phyloP scores from a whole-genome alignment of 2,329 filamentous ascomycete species.

The Aspergillus eucalypticola region DNA sequence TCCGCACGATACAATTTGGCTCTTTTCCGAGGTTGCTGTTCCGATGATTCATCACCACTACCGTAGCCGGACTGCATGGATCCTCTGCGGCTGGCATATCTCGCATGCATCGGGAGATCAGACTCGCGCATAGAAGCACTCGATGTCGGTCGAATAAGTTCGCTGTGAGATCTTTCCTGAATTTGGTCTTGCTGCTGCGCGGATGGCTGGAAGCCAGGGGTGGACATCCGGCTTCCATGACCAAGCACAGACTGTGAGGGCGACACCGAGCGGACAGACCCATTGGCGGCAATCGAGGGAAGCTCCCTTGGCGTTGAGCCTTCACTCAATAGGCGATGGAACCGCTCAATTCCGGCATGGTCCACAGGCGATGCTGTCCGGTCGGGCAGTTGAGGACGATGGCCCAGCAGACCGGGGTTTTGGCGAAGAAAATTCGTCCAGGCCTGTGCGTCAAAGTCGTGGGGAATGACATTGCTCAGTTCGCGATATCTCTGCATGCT shows the following conservation, averaged over 20 bases:
- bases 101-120: slow-evolving; percentile 31
- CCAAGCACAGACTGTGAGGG: slow-evolving; percentile 39
- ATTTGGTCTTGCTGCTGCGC: slow-evolving; percentile 27
- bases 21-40: slow-evolving; percentile 69
- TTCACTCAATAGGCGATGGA: slow-evolving; percentile 48
- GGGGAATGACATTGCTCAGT: slow-evolving; percentile 58
- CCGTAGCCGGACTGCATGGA: slow-evolving; percentile 62
- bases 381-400: slow-evolving; percentile 28
- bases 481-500: slow-evolving; percentile 63
- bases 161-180: slow-evolving; percentile 35
- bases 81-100: slow-evolving; percentile 32
- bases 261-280: slow-evolving; percentile 39
- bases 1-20: slow-evolving; percentile 74
- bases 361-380: slow-evolving; percentile 38
- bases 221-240: slow-evolving; percentile 40
- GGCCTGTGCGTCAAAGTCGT: slow-evolving; percentile 68
- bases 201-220: slow-evolving; percentile 33
- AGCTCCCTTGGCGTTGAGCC: slow-evolving; percentile 47
- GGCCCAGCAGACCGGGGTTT: slow-evolving; percentile 55
- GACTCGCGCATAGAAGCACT: slow-evolving; percentile 55
- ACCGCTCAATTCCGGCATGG: slow-evolving; percentile 45
- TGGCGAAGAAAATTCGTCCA: slow-evolving; percentile 78
- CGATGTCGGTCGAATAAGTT: slow-evolving; percentile 61
- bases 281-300: slow-evolving; percentile 30
- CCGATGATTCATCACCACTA: slow-evolving; percentile 67